A percentile compares a stretch with the other conserved stretches of the same genome.
Conservation (phyloP, 2,329 filamentous ascomycete species). For the Orbilia blumenaviensis region DNA sequence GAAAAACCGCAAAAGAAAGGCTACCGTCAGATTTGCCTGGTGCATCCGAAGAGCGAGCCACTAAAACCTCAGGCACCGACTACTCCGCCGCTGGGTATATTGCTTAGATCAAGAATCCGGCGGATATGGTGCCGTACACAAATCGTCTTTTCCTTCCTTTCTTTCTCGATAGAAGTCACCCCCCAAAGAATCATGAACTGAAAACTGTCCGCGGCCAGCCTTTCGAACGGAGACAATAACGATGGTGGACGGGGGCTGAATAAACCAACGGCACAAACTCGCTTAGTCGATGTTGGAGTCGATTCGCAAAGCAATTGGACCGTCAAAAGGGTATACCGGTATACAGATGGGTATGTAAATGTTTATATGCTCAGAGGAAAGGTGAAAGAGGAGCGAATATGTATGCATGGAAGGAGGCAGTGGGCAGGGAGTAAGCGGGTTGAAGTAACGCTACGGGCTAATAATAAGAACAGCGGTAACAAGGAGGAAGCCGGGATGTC, state of each 20-base stretch:
- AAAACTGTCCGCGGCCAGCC: slow-evolving; percentile 4
- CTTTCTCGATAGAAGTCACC: neutral
- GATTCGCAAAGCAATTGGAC: slow-evolving; percentile 9
- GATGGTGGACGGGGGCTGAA: neutral
- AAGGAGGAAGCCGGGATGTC: slow-evolving; percentile 23
- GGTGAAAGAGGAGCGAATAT: neutral
- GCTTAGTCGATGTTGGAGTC: slow-evolving; percentile 14
- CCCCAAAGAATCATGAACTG: neutral
- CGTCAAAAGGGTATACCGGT: neutral
- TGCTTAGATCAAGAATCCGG: neutral
- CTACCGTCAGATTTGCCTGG: slow-evolving; percentile 42
- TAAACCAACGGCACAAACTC: neutral
- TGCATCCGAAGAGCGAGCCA: slow-evolving; percentile 33
- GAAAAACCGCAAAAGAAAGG: slow-evolving; percentile 9
- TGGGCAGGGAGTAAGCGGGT: slow-evolving; percentile 21
- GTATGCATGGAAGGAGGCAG: slow-evolving; percentile 4
- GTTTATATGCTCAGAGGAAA: neutral
- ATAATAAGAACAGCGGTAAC: slow-evolving; percentile 21
- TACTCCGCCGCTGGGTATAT: slow-evolving; percentile 4
- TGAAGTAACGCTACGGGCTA: slow-evolving; percentile 20
- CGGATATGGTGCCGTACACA: neutral
- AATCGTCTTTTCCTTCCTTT: too few relatives aligned
- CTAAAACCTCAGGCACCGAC: slow-evolving; percentile 9
- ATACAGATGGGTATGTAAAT: neutral
- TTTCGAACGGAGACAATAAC: slow-evolving; percentile 8